These are phyloP conservation scores for Lippia alba DNA, from an alignment of 305 asterid species.

Conservation along the genomic window DNA sequence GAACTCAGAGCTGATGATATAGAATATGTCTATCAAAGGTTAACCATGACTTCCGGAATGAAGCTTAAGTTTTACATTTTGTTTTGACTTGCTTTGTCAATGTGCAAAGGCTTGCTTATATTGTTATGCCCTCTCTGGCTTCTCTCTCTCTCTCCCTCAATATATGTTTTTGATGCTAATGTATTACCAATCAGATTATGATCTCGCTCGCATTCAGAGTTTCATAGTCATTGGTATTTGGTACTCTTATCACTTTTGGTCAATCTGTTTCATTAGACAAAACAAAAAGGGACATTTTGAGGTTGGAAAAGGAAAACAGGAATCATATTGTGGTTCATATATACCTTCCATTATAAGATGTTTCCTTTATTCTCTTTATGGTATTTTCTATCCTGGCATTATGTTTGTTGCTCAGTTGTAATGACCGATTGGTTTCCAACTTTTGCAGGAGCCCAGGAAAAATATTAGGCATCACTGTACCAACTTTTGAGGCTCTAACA, in stretches of 20 bases:
- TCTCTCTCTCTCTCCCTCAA: background rate
- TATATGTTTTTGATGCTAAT: background rate
- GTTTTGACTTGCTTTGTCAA: slow-evolving; percentile 10
- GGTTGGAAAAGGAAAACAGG: background rate
- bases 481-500: slow-evolving; percentile 92
- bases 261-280: background rate
- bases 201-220: slow-evolving; percentile 1
- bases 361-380: background rate
- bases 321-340: background rate
- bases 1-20: slow-evolving; percentile 95
- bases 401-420: slow-evolving; percentile 14
- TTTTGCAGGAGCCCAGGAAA: slow-evolving; percentile 88
- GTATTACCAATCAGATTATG: background rate
- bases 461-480: slow-evolving; percentile 73
- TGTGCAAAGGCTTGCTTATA: background rate
- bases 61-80: slow-evolving; percentile 19
- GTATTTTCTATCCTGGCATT: background rate
- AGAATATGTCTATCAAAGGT: slow-evolving; percentile 94
- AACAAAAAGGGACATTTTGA: background rate
- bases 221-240: background rate
- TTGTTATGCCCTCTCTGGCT: background rate
- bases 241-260: background rate
- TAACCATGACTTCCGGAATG: slow-evolving; percentile 16
- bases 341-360: too few species aligned
- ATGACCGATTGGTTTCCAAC: slow-evolving; percentile 3